Evolutionary conservation across 306 rosid species (phyloP).

Genomic region (Medicago arabica): DNA sequence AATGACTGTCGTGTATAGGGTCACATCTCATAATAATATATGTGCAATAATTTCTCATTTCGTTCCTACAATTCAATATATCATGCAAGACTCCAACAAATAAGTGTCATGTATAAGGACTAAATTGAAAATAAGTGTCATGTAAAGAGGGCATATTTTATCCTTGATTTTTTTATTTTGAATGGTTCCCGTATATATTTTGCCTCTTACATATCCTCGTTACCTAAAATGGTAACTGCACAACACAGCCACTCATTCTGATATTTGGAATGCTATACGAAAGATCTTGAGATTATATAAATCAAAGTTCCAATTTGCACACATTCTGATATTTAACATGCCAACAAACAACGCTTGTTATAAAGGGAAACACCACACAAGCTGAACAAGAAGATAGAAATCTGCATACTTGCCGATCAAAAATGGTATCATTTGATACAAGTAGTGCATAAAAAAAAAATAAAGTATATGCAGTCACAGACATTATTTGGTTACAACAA

Average conservation of each 20-base stretch:
- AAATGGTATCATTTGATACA: not conserved
- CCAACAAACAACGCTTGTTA: conserved; percentile 9
- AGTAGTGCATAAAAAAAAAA: conserved; percentile 15
- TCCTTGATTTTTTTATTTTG: conserved; percentile 2
- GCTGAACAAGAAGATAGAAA: conserved; percentile 23
- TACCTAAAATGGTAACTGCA: conserved; percentile 13
- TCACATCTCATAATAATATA: not conserved
- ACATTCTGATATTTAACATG: not conserved
- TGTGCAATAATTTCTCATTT: not conserved
- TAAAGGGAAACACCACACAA: not conserved
- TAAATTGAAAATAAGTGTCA: conserved; percentile 15
- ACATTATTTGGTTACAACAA: conserved; percentile 19
- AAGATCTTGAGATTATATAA: conserved; percentile 26
- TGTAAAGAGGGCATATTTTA: not conserved
- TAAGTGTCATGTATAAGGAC: not conserved
- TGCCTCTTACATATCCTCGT: not conserved
- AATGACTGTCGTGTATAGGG: conserved; percentile 4
- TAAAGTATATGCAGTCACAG: conserved; percentile 7
- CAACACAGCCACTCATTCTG: not conserved
- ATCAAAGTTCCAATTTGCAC: conserved; percentile 4
- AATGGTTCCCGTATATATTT: conserved; percentile 21
- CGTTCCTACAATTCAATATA: not conserved
- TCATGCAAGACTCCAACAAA: not conserved
- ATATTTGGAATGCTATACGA: too few species aligned
- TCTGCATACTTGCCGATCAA: conserved; percentile 14